phyloP scores from a whole-genome alignment of 2,329 filamentous ascomycete genomes.

The Pestalotiopsis sp. region DNA sequence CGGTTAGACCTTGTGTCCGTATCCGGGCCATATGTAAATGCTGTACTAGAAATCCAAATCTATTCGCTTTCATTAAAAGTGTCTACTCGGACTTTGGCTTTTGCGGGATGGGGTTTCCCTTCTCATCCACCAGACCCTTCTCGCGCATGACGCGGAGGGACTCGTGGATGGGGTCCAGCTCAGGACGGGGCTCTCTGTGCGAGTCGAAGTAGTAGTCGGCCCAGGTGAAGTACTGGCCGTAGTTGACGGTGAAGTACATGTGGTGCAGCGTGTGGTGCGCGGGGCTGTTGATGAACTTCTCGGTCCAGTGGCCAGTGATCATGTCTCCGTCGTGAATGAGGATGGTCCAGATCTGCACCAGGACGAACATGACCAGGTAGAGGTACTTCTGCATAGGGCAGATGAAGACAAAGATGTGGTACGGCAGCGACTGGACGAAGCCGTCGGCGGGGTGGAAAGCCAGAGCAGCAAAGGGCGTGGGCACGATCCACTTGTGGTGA shows the following conservation, averaged over 20 bases:
- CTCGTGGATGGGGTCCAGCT: slow-evolving; percentile 44
- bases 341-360: slow-evolving; percentile 50
- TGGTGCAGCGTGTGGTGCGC: slow-evolving; percentile 50
- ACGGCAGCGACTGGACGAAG: slow-evolving; percentile 45
- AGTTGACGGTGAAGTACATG: slow-evolving; percentile 51
- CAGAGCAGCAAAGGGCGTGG: slow-evolving; percentile 46
- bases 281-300: slow-evolving; percentile 48
- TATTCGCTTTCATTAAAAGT: slow-evolving; percentile 14
- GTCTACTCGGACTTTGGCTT: slow-evolving; percentile 12
- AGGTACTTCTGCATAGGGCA: slow-evolving; percentile 46
- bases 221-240: slow-evolving; percentile 50
- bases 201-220: slow-evolving; percentile 45
- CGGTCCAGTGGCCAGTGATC: slow-evolving; percentile 46
- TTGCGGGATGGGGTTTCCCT: slow-evolving; percentile 32
- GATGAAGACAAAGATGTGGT: slow-evolving; percentile 45
- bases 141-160: slow-evolving; percentile 43
- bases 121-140: slow-evolving; percentile 44
- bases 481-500: slow-evolving; percentile 85
- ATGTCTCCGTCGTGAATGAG: slow-evolving; percentile 51
- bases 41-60: not conserved
- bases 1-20: not conserved
- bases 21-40: not conserved
- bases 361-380: slow-evolving; percentile 43
- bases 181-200: slow-evolving; percentile 41
- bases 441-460: slow-evolving; percentile 49